Base-by-base conservation (phyloP, 345 rosid genomes). In the Isatis tinctoria region DNA sequence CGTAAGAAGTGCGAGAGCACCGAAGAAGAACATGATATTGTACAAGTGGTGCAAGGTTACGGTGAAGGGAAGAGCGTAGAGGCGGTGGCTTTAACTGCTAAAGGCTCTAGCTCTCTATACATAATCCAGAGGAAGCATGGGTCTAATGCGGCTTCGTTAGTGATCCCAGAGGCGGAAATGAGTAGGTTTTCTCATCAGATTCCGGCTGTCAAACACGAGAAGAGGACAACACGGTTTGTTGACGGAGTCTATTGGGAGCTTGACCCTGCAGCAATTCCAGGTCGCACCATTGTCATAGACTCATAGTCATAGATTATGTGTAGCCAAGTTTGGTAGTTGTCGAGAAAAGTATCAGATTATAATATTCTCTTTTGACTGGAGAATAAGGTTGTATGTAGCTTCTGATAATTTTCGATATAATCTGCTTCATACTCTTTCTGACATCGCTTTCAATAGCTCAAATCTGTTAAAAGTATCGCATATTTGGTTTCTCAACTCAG, bases 111-210 rank as follows among this genome's bases (percentile, higher is more conserved):
- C 22, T 62, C 73, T 3, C 40, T 81, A 63, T 86, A 79, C 81
- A 60, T 59, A 65, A 26, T 5, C 10, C 57, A 60, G 65, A 80
- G 77, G 81, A 82, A 49, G 59, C 82, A 56, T 43, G 85, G 82
- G 68, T 45, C 69, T 8, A 41, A 60, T 60, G 9, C 44, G 2
- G 70, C 68, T 69, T 39, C 58, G 10, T 26, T 84, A 49, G 81
- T 75, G 17, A 82, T 89, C 49, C 78, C 76, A 1, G 36, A 65
- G 58, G 26, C 48, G 0, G 87, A 84, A 70, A 69, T 81, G 60
- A 57, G 26, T 45, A 61, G 86, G 61, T 89, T 89, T 75, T 84
- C 91, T 59, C 89, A 84, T 78, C 94, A 35, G 78, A 78, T 85
- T 77, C 86, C 84, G 11, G 87, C 89, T 8, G 27, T 72, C 43